A percentile compares a stretch with the other conserved stretches of the same genome.
These are phyloP conservation scores for Turnera subulata DNA, from an alignment of 345 rosid species.

Conservation along the genomic window DNA sequence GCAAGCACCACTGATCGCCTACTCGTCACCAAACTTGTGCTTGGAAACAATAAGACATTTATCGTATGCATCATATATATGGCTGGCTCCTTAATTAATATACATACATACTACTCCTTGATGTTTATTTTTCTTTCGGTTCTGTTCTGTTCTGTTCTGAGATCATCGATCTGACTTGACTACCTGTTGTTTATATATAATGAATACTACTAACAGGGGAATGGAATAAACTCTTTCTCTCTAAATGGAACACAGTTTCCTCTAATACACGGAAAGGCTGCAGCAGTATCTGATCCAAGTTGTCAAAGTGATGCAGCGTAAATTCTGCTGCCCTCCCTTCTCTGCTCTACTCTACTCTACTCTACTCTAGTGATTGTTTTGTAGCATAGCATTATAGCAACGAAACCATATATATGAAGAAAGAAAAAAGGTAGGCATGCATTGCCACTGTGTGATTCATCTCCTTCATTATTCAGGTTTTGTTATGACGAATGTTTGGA, in stretches of 20 bases:
- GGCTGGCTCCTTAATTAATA: too few species aligned
- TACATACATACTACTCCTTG: too few species aligned
- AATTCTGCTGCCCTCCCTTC: not conserved
- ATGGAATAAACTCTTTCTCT: not conserved
- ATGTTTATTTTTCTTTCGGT: too few species aligned
- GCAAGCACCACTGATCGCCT: not conserved
- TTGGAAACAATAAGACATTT: not conserved
- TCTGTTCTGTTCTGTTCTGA: too few species aligned
- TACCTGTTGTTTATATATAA: not conserved
- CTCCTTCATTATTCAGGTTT: too few species aligned
- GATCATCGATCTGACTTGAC: too few species aligned
- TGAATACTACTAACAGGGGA: not conserved
- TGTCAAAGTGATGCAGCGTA: not conserved
- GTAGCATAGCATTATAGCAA: too few species aligned
- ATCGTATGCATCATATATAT: not conserved
- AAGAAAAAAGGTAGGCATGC: too few species aligned
- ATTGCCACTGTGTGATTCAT: too few species aligned
- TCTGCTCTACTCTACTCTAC: not conserved
- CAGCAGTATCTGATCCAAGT: not conserved
- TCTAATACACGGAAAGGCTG: not conserved
- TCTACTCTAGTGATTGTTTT: not conserved
- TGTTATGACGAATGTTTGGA: not conserved
- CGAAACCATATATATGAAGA: too few species aligned
- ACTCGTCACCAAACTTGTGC: not conserved
- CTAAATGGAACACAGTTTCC: not conserved